Evolutionary conservation across 805 yeast species (phyloP).

Genomic region (Torulaspora maleeae): DNA sequence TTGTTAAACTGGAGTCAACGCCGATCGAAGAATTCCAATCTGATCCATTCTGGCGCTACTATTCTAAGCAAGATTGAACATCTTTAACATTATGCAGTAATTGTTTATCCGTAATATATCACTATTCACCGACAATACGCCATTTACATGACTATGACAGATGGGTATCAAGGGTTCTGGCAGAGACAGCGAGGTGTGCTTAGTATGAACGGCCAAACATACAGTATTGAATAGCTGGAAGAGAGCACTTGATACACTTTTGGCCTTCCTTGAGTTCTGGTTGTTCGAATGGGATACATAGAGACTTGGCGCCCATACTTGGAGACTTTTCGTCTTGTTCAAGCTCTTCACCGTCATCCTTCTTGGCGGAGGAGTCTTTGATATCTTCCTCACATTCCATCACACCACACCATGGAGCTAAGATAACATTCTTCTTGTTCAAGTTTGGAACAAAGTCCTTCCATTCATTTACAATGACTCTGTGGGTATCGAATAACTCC

Average conservation of each 20-base stretch:
- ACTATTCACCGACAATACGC: slow-evolving; percentile 2
- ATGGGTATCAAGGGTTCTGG: background rate
- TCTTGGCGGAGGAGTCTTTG: slow-evolving; percentile 78
- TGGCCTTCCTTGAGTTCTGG: slow-evolving; percentile 74
- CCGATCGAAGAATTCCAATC: slow-evolving; percentile 20
- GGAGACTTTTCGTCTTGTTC: slow-evolving; percentile 96
- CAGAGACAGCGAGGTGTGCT: slow-evolving; percentile 2
- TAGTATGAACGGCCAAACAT: slow-evolving; percentile 97
- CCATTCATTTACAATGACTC: slow-evolving; percentile 78
- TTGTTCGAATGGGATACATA: slow-evolving; percentile 94
- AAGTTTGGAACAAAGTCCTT: slow-evolving; percentile 88
- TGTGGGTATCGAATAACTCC: slow-evolving; percentile 75
- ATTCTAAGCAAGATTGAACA: background rate
- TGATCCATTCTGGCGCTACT: slow-evolving; percentile 22
- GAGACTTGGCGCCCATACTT: slow-evolving; percentile 97
- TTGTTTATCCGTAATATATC: slow-evolving; percentile 6
- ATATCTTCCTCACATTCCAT: slow-evolving; percentile 94
- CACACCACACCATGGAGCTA: slow-evolving; percentile 97
- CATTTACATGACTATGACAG: background rate
- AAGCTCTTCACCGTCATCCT: slow-evolving; percentile 76
- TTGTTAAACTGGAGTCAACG: slow-evolving; percentile 12
- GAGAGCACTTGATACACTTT: slow-evolving; percentile 82
- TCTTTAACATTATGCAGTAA: slow-evolving; percentile 7
- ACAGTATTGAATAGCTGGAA: slow-evolving; percentile 73
- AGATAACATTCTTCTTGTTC: slow-evolving; percentile 82